Base-by-base conservation (phyloP, 345 rosid species). In the Viola odorata region DNA sequence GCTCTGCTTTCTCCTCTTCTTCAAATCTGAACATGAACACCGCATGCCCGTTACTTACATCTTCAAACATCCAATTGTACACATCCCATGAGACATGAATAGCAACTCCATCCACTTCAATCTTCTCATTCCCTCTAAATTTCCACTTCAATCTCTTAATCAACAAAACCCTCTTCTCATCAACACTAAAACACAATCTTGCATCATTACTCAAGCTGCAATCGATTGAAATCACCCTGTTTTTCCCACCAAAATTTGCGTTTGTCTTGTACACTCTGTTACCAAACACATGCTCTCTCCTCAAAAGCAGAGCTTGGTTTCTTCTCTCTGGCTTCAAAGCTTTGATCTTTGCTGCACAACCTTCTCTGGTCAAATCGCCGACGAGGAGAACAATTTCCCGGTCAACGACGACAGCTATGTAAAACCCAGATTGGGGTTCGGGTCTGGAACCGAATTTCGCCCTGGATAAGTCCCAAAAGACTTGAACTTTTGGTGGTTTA, bases 21-120 rank as follows among this genome's bases (percentile, higher is more conserved):
- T 69, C 76, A 17, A 95, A 95, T 69, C 84, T 75, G 73, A 95
- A 88, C 88, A 85, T 81, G 80, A 95, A 95, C 56, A 91, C 86
- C 0, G 88, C 96, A 54, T 85, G 89, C 9, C 82, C 77, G 9
- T 76, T 70, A 52, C 45, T 63, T 16, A 64, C 67, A n/a, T 73
- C 84, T 37, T 88, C 81, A 52, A 88, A 88, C 50, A 94, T 52
- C 99, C 99, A 94, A 52, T 86, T 90, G 63, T 94, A 85, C 3
- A 94, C 91, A 50, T 94, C 99, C 99, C 99, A 94, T 0, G 96
- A 94, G 74, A 94, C 74, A 57, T 88, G 94, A 6, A 90, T 65
- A 8, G 74, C 39, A 10, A 82, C 88, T 1, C 96, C 97, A 14
- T 88, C 96, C 1, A 90, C 78, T 50, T 82, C 95, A 11, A 86